Base-by-base conservation (phyloP, 2,329 filamentous ascomycete genomes). In the Clonostachys byssicola region DNA sequence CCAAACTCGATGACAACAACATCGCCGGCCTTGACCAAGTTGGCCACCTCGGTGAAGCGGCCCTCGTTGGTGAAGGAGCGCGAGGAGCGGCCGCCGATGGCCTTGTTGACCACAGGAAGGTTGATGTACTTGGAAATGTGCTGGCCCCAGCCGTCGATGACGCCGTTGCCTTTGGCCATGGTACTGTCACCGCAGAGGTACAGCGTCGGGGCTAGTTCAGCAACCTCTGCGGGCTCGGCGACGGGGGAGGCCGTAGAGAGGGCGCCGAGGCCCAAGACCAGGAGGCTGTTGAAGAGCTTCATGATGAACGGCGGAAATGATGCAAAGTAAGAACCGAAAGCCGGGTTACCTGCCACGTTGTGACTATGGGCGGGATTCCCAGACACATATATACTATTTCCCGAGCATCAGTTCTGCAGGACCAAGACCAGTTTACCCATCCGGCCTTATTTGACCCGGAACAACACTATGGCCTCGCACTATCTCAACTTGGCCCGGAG, bases 1-100 rank as follows among this genome's bases (percentile, higher is more conserved):
- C 85, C 85, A 56, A 88, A 86, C 56, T 88, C 84, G 45, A 88
- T 86, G 46, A 88, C 70, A 2, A 87, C 83, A 62, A 80, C 83
- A 62, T 88, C 85, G 34, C 80, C 81, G 2, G 70, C 47, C 57
- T 75, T 54, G 20, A 87, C 68, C 3, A 70, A 56, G 33, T 71
- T 63, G 42, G 77, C 74, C 45, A 88, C 76, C 1, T 70, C 71
- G 14, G 72, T 62, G 66, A 88, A 89, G n/a, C 80, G 80, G 9
- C 78, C 80, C 64, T 89, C 85, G 43, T 80, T 75, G 2, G 78
- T 85, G 65, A 75, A 89, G 17, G 81, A 86, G 42, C 85, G 76
- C 2, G 85, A 82, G 23, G 78, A 83, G 44, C 84, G 80, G 17
- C 86, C 86, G 9, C 73, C 83, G 16, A 86, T 75, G 34, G 86